Conservation (phyloP, 345 rosid species). For the Murraya koenigii region DNA sequence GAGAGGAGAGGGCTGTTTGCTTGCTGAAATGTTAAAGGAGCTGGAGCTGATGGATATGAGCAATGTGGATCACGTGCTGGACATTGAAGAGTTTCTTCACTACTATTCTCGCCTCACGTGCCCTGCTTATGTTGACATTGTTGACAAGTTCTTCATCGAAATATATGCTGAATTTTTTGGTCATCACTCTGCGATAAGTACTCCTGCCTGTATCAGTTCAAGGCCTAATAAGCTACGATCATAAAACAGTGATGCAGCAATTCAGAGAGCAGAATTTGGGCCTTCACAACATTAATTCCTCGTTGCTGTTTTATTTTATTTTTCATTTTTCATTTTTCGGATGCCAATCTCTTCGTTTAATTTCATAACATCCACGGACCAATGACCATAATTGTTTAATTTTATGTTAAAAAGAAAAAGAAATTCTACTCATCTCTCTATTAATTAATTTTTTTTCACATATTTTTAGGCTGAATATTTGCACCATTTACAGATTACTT, state of each 20-base stretch:
- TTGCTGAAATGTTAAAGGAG: conserved; percentile 59
- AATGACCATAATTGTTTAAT: background rate
- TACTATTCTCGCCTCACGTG: conserved; percentile 77
- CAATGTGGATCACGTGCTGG: conserved; percentile 58
- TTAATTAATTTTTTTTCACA: no score
- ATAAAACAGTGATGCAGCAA: background rate
- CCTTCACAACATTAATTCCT: background rate
- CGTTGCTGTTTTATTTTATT: background rate
- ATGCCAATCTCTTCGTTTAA: background rate
- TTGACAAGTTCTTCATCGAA: conserved; percentile 72
- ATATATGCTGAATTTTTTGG: conserved; percentile 49
- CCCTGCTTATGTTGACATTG: conserved; percentile 63
- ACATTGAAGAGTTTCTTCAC: conserved; percentile 69
- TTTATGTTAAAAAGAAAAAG: background rate
- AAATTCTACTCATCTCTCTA: background rate
- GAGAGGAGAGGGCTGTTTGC: conserved; percentile 34
- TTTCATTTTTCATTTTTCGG: background rate
- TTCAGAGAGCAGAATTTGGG: background rate
- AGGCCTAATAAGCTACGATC: conserved; percentile 17
- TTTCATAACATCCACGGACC: background rate
- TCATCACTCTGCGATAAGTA: background rate
- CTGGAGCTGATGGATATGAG: conserved; percentile 60
- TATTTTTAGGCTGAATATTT: no score
- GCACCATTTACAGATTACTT: no score
- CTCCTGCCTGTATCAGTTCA: conserved; percentile 19